A percentile compares a stretch with the other conserved stretches of the same genome.
Conservation (phyloP, 208 protist genomes). For the Angomonas deanei region DNA sequence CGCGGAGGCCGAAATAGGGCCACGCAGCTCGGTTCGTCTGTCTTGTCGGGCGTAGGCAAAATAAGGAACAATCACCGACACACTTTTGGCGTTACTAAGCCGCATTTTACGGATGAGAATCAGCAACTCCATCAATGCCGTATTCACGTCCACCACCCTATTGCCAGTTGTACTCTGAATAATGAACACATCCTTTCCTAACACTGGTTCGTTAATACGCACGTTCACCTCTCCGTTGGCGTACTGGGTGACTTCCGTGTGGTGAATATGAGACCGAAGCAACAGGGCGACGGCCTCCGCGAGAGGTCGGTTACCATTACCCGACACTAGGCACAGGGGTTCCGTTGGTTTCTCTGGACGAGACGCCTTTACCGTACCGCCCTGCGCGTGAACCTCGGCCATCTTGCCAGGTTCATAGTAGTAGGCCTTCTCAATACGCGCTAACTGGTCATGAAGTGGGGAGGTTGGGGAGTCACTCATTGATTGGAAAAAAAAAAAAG, state of each 20-base stretch:
- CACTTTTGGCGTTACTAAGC: constrained; percentile 78
- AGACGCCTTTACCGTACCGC: constrained; percentile 55
- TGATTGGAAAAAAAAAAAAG: too few species aligned
- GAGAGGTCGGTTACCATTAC: constrained; percentile 88
- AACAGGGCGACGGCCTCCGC: constrained; percentile 81
- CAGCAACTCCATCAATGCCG: constrained; percentile 94
- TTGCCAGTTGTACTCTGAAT: constrained; percentile 94
- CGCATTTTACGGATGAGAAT: constrained; percentile 91
- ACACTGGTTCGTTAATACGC: constrained; percentile 91
- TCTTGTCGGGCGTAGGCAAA: constrained; percentile 94
- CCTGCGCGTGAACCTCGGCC: constrained; percentile 55
- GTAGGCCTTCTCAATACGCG: constrained; percentile 79
- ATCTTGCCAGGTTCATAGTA: constrained; percentile 75
- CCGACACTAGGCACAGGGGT: constrained; percentile 77
- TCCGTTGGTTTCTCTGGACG: constrained; percentile 14
- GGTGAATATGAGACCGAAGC: constrained; percentile 68
- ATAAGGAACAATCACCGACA: constrained; percentile 94
- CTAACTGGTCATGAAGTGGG: constrained; percentile 60
- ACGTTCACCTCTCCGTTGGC: constrained; percentile 89
- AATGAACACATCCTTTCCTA: constrained; percentile 95
- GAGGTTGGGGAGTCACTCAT: constrained; percentile 14
- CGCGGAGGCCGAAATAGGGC: constrained; percentile 91
- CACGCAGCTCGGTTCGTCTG: constrained; percentile 86
- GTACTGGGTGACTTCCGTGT: constrained; percentile 78
- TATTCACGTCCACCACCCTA: constrained; percentile 90